phyloP scores from a whole-genome alignment of 78 protist genomes.

The Polysphondylium violaceum region DNA sequence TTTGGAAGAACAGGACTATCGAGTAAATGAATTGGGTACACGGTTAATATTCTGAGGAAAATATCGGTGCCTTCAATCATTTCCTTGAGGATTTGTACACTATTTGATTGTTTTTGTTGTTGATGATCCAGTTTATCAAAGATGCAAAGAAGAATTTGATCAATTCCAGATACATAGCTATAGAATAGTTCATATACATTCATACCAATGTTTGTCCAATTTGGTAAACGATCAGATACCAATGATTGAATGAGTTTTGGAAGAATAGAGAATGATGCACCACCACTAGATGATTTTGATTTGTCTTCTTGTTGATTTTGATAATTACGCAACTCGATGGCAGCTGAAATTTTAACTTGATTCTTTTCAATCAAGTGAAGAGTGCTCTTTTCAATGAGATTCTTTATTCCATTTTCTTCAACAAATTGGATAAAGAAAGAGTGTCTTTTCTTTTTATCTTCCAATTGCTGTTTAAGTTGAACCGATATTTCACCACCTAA shows the following conservation, averaged over 20 bases:
- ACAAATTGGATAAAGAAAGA: background rate
- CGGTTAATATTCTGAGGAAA: background rate
- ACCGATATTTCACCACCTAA: conserved; percentile 33
- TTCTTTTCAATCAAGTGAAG: background rate
- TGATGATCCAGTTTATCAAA: background rate
- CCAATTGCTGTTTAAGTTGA: conserved; percentile 59
- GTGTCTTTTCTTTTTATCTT: conserved; percentile 59
- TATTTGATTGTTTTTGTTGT: background rate
- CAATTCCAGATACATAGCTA: conserved; percentile 13
- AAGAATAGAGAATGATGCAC: background rate
- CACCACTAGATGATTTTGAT: background rate
- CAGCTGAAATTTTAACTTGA: background rate
- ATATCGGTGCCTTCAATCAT: conserved; percentile 5
- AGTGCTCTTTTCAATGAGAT: background rate
- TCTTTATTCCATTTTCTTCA: background rate
- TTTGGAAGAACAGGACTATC: background rate
- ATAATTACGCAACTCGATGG: conserved; percentile 28
- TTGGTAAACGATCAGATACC: conserved; percentile 17
- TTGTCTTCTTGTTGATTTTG: conserved; percentile 33
- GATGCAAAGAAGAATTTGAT: conserved; percentile 19
- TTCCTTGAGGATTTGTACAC: too few species aligned
- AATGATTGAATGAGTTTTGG: conserved; percentile 13
- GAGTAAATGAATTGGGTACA: background rate
- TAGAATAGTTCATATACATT: conserved; percentile 53
- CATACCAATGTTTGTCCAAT: conserved; percentile 55